A percentile compares a stretch with the other conserved stretches of the same genome.
phyloP scores from a whole-genome alignment of 176 grass and related monocot genomes.

The Chloris gayana region DNA sequence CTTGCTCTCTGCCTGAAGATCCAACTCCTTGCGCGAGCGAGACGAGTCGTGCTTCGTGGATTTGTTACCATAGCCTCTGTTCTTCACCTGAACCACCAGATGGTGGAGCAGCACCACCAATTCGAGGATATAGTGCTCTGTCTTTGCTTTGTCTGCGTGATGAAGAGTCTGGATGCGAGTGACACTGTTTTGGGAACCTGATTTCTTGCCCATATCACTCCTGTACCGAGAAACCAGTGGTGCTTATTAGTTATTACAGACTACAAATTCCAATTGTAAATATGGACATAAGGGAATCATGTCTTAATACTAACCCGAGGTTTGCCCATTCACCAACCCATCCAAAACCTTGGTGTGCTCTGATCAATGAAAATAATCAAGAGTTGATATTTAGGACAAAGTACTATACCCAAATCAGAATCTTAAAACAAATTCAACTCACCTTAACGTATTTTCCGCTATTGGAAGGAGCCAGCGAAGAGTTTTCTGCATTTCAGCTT shows the following conservation, averaged over 20 bases:
- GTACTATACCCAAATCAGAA: not conserved
- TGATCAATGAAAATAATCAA: conserved; percentile 48
- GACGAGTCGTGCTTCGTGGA: conserved; percentile 31
- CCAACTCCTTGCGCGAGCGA: conserved; percentile 22
- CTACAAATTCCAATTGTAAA: not conserved
- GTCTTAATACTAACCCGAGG: conserved; percentile 75
- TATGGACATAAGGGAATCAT: not conserved
- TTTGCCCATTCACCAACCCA: conserved; percentile 99
- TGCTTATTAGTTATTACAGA: not conserved
- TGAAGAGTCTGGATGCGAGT: conserved; percentile 82
- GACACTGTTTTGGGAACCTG: conserved; percentile 41
- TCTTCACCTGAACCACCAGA: conserved; percentile 87
- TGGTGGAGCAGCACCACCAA: conserved; percentile 88
- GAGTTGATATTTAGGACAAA: not conserved
- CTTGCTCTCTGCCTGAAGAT: not conserved
- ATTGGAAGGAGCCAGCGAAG: conserved; percentile 80
- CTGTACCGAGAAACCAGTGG: conserved; percentile 10
- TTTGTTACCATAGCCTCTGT: conserved; percentile 65
- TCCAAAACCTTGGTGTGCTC: conserved; percentile 96
- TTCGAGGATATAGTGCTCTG: conserved; percentile 71
- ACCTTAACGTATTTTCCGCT: conserved; percentile 93
- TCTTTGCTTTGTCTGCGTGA: conserved; percentile 79
- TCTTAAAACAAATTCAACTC: conserved; percentile 24
- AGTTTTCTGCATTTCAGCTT: conserved; percentile 93
- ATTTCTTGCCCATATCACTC: conserved; percentile 73